A percentile compares a stretch with the other conserved stretches of the same genome.
Conservation (phyloP, 1,284 basidiomycete species). For the Neolentinus lepideus region DNA sequence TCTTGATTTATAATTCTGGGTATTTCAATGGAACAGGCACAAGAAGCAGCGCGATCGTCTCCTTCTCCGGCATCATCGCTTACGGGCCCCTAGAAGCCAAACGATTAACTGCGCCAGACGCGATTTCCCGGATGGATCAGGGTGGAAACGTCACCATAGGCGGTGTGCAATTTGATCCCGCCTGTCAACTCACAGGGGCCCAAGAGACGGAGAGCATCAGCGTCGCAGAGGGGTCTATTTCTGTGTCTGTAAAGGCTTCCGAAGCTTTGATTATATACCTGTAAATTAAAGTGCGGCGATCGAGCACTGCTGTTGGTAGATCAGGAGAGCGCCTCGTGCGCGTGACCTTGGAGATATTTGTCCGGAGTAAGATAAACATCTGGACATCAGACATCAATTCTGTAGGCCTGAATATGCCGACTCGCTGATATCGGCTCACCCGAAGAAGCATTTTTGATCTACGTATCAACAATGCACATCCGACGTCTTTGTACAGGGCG, state of each 20-base stretch:
- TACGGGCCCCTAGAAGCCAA: slow-evolving; percentile 21
- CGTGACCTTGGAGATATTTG: too few relatives aligned
- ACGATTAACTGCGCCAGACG: slow-evolving; percentile 28
- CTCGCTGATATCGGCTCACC: too few relatives aligned
- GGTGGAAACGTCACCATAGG: slow-evolving; percentile 32
- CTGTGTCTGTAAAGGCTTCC: slow-evolving; percentile 26
- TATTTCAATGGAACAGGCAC: slow-evolving; percentile 29
- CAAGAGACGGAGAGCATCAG: slow-evolving; percentile 21
- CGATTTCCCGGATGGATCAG: slow-evolving; percentile 25
- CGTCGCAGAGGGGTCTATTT: slow-evolving; percentile 19
- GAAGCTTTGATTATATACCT: slow-evolving; percentile 32
- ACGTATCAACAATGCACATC: too few relatives aligned
- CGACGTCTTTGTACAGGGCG: too few relatives aligned
- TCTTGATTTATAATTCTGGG: slow-evolving; percentile 30
- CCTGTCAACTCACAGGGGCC: slow-evolving; percentile 21
- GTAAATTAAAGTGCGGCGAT: slow-evolving; percentile 6
- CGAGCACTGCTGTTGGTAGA: too few relatives aligned
- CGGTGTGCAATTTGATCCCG: slow-evolving; percentile 23
- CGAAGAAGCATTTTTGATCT: too few relatives aligned
- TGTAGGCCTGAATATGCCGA: too few relatives aligned
- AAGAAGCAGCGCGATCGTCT: slow-evolving; percentile 20
- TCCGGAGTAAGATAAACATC: too few relatives aligned
- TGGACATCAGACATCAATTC: too few relatives aligned
- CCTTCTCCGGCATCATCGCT: slow-evolving; percentile 22
- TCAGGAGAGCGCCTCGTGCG: too few relatives aligned